Conservation (phyloP, 495 filamentous ascomycete genomes). For the Darksidea phi region DNA sequence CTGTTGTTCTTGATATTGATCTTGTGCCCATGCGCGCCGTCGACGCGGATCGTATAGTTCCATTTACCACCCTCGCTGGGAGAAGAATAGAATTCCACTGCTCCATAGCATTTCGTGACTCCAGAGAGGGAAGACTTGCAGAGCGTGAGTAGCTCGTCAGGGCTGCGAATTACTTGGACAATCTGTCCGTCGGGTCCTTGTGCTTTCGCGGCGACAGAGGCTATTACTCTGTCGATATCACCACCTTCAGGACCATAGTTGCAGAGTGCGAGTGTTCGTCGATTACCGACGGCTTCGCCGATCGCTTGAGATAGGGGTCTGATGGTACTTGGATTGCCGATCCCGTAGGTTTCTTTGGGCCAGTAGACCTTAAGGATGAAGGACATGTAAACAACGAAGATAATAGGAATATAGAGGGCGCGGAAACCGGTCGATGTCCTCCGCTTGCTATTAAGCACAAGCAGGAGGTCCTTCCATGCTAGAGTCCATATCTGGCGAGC, state of each 20-base stretch:
- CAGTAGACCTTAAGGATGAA: conserved; percentile 32
- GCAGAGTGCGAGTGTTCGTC: conserved; percentile 64
- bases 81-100: conserved; percentile 67
- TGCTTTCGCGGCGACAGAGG: conserved; percentile 51
- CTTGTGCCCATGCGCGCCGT: conserved; percentile 56
- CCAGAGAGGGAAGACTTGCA: conserved; percentile 67
- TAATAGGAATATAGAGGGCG: conserved; percentile 23
- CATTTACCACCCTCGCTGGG: conserved; percentile 66
- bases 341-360: conserved; percentile 54
- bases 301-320: conserved; percentile 59
- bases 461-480: conserved; percentile 27
- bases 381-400: conserved; percentile 27
- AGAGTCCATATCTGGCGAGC: conserved; percentile 28
- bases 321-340: conserved; percentile 55
- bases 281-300: conserved; percentile 43
- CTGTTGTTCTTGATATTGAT: conserved; percentile 56
- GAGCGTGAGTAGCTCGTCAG: conserved; percentile 53
- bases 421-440: conserved; percentile 22
- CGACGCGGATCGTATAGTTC: conserved; percentile 76
- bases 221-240: conserved; percentile 67
- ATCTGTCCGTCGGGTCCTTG: conserved; percentile 49
- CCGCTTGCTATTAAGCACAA: conserved; percentile 24
- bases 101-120: conserved; percentile 67
- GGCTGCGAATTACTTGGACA: conserved; percentile 51
- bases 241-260: conserved; percentile 65